A percentile compares a stretch with the other conserved stretches of the same genome.
These are phyloP conservation scores for Dalbergia cultrata DNA, from an alignment of 306 rosid genomes.

Conservation along the genomic window DNA sequence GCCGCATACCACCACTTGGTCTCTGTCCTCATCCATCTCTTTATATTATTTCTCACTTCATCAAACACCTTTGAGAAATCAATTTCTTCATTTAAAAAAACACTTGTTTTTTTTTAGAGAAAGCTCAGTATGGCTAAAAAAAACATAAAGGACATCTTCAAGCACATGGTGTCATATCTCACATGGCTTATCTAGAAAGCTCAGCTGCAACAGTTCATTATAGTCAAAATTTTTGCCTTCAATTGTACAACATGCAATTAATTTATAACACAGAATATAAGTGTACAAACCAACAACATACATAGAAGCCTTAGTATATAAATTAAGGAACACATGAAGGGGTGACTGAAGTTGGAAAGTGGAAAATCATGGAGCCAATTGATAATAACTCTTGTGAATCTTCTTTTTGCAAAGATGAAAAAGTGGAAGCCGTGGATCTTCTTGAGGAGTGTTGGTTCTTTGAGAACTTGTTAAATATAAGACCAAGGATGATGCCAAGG, in stretches of 20 bases:
- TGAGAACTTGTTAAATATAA: conserved; percentile 63
- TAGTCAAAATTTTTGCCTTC: conserved; percentile 21
- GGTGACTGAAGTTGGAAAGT: conserved; percentile 47
- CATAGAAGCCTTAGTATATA: conserved; percentile 34
- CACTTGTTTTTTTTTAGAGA: conserved; percentile 41
- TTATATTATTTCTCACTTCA: background rate
- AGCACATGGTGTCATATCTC: conserved; percentile 60
- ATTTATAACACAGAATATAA: background rate
- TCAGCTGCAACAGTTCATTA: conserved; percentile 35
- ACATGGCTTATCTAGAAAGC: conserved; percentile 58
- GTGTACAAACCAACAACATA: background rate
- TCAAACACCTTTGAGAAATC: conserved; percentile 27
- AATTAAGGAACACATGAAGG: conserved; percentile 8
- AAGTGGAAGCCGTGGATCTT: conserved; percentile 68
- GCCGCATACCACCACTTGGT: conserved; percentile 45
- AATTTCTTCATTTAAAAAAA: conserved; percentile 23
- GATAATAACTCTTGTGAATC: conserved; percentile 54
- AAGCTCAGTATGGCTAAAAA: conserved; percentile 32
- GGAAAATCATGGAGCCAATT: conserved; percentile 62
- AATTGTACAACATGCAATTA: conserved; percentile 36
- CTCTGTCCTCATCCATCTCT: conserved; percentile 38
- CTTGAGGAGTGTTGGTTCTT: conserved; percentile 88
- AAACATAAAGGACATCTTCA: conserved; percentile 24
- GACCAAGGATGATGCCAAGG: conserved; percentile 65
- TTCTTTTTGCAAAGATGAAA: conserved; percentile 56